These are phyloP conservation scores for Curvularia hawaiiensis DNA, from an alignment of 2,329 filamentous ascomycete genomes.

Conservation along the genomic window DNA sequence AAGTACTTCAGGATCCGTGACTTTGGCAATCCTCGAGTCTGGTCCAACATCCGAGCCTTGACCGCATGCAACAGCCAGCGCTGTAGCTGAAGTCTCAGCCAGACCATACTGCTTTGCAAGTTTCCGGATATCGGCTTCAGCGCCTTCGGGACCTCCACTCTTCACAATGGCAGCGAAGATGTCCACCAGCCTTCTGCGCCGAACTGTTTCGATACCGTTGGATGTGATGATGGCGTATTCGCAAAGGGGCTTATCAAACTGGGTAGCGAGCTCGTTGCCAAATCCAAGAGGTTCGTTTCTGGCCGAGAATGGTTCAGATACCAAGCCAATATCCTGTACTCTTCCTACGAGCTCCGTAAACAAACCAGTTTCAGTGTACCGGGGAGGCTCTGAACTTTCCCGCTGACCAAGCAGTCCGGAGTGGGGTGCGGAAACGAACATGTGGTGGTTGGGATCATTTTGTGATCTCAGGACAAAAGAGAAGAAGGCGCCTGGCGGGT, in stretches of 20 bases:
- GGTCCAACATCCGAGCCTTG: slow-evolving; percentile 81
- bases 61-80: slow-evolving; percentile 91
- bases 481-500: slow-evolving; percentile 89
- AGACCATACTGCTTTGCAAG: slow-evolving; percentile 88
- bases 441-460: slow-evolving; percentile 63
- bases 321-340: slow-evolving; percentile 78
- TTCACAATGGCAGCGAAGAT: slow-evolving; percentile 85
- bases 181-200: slow-evolving; percentile 84
- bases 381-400: slow-evolving; percentile 58
- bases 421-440: slow-evolving; percentile 89
- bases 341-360: slow-evolving; percentile 77
- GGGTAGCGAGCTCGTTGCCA: slow-evolving; percentile 94
- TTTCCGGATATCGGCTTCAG: slow-evolving; percentile 80
- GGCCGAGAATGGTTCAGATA: slow-evolving; percentile 69
- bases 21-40: slow-evolving; percentile 70
- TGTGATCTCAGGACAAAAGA: slow-evolving; percentile 74
- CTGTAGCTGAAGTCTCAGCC: slow-evolving; percentile 86
- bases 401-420: slow-evolving; percentile 76
- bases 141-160: slow-evolving; percentile 74
- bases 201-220: slow-evolving; percentile 84
- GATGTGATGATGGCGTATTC: slow-evolving; percentile 94
- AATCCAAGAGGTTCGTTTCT: slow-evolving; percentile 75
- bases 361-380: slow-evolving; percentile 78
- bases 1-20: slow-evolving; percentile 82
- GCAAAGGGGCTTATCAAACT: slow-evolving; percentile 81